phyloP scores from a whole-genome alignment of 73 alveolate species.

The Breviolum minutum region DNA sequence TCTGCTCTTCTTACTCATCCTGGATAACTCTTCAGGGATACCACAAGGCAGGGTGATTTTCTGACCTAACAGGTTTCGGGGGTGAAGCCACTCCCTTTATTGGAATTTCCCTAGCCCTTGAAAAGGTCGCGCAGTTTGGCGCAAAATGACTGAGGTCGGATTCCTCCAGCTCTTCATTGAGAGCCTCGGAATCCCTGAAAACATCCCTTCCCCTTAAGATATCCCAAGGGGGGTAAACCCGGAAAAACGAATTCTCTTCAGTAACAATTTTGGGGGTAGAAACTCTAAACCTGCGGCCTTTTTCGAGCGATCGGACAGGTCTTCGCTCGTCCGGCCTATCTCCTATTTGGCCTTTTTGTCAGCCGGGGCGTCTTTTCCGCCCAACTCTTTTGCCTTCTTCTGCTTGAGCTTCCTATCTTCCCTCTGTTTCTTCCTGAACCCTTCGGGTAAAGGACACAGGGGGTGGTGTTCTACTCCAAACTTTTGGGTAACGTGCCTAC shows the following conservation, averaged over 20 bases:
- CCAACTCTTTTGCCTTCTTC: background rate
- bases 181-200: background rate
- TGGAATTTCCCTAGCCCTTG: background rate
- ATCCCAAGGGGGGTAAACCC: constrained; percentile 13
- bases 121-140: constrained; percentile 4
- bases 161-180: background rate
- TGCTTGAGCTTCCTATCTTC: background rate
- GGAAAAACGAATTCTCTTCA: background rate
- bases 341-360: background rate
- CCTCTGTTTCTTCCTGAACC: background rate
- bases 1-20: background rate
- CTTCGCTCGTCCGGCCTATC: background rate
- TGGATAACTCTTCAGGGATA: background rate
- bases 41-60: background rate
- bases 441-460: background rate
- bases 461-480: background rate
- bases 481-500: background rate
- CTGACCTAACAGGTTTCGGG: background rate
- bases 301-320: background rate
- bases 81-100: background rate
- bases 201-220: background rate
- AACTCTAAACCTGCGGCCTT: background rate
- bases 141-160: background rate
- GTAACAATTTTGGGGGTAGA: background rate
- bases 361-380: too few species aligned